Conservation (phyloP, 129 eudicot species). For the Centrapalus pauciflorus region DNA sequence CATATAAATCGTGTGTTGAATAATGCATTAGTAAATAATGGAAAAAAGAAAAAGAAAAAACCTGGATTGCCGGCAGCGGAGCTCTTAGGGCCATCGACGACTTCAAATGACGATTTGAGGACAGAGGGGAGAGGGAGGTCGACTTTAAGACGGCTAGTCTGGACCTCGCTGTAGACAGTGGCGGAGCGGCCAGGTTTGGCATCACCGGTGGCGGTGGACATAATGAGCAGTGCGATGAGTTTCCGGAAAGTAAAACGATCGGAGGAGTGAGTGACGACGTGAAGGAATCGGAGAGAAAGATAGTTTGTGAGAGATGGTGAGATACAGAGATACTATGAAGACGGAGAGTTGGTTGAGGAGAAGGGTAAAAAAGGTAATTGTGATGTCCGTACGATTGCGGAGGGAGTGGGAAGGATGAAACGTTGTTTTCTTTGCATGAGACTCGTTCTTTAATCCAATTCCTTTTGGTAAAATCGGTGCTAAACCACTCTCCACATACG, state of each 20-base stretch:
- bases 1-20: background rate
- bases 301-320: background rate
- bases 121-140: conserved; percentile 68
- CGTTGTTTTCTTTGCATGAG: conserved; percentile 16
- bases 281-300: background rate
- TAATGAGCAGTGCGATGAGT: conserved; percentile 1
- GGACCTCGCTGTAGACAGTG: conserved; percentile 63
- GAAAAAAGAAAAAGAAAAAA: background rate
- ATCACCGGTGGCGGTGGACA: conserved; percentile 15
- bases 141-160: conserved; percentile 53
- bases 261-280: conserved; percentile 4
- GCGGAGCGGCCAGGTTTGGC: conserved; percentile 33
- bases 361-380: conserved; percentile 16
- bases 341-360: conserved; percentile 1
- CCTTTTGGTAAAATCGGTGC: too few species aligned
- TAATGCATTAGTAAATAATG: background rate
- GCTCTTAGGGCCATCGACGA: conserved; percentile 74
- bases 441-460: conserved; percentile 22
- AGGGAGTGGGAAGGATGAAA: background rate
- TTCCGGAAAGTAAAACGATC: background rate
- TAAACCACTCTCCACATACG: too few species aligned
- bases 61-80: conserved; percentile 91
- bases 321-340: conserved; percentile 11
- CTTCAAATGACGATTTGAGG: conserved; percentile 42
- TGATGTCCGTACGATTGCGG: conserved; percentile 10